These are phyloP conservation scores for Leptomonas pyrrhocoris DNA, from an alignment of 208 protist species.

Conservation along the genomic window DNA sequence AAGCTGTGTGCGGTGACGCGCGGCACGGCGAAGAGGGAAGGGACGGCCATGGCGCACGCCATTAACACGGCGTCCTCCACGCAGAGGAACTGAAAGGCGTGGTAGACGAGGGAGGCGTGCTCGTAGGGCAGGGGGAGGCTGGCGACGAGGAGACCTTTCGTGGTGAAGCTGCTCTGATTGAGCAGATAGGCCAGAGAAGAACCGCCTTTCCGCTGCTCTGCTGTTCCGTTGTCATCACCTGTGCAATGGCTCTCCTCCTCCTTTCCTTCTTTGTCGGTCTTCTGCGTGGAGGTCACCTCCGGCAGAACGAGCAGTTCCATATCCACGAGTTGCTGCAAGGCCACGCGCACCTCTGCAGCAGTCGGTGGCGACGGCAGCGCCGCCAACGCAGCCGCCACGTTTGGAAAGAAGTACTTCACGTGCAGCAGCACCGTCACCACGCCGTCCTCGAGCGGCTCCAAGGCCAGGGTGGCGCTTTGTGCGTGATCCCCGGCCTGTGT, in stretches of 20 bases:
- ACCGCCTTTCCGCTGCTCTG: too few species aligned
- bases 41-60: conserved; percentile 79
- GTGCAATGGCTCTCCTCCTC: background rate
- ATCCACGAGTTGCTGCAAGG: conserved; percentile 53
- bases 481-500: too few species aligned
- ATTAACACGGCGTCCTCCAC: conserved; percentile 78
- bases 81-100: conserved; percentile 68
- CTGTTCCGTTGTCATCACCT: background rate
- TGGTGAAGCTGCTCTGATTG: conserved; percentile 36
- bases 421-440: conserved; percentile 52
- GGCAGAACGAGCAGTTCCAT: conserved; percentile 46
- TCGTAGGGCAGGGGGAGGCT: conserved; percentile 67
- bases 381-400: conserved; percentile 32
- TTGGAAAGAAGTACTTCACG: conserved; percentile 57
- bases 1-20: conserved; percentile 25
- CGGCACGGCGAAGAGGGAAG: conserved; percentile 50
- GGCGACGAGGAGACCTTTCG: conserved; percentile 62
- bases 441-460: conserved; percentile 44
- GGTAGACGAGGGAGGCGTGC: conserved; percentile 61
- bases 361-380: conserved; percentile 46
- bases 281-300: background rate
- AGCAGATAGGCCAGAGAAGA: conserved; percentile 19
- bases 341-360: conserved; percentile 27
- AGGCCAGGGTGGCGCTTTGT: background rate
- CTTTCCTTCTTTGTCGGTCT: background rate